Percentiles rank a stretch among this genome's conserved stretches.
These are phyloP conservation scores for Rhizopogon vulgaris DNA, from an alignment of 768 basidiomycete species.

Conservation along the genomic window DNA sequence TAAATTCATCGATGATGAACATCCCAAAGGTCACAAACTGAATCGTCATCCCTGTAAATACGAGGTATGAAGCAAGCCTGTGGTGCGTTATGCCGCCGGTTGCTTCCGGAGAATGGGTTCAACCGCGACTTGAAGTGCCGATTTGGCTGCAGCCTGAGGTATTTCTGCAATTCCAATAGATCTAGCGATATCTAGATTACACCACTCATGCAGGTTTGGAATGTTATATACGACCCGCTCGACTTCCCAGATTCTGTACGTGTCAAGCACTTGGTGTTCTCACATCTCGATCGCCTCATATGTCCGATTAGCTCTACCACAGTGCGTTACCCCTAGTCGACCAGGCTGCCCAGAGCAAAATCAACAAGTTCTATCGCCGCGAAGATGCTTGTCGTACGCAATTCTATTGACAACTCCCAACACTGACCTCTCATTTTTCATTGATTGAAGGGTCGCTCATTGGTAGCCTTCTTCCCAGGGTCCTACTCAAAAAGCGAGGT, in stretches of 20 bases:
- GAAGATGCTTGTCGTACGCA: conserved; percentile 71
- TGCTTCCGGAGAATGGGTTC: not conserved
- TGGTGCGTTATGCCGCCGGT: not conserved
- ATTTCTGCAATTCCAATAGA: not conserved
- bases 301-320: conserved; percentile 51
- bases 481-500: conserved; percentile 55
- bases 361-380: conserved; percentile 62
- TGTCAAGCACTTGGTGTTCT: conserved; percentile 1
- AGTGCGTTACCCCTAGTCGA: conserved; percentile 55
- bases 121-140: conserved; percentile 2
- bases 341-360: conserved; percentile 44
- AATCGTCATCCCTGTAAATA: not conserved
- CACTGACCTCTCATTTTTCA: not conserved
- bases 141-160: conserved; percentile 1
- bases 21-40: conserved; percentile 71
- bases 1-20: conserved; percentile 87
- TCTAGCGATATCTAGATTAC: conserved; percentile 9
- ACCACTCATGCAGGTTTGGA: conserved; percentile 36
- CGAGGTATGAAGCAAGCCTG: conserved; percentile 11
- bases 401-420: not conserved
- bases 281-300: conserved; percentile 5
- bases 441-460: conserved; percentile 58
- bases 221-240: conserved; percentile 29
- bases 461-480: conserved; percentile 68
- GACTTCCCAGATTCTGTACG: conserved; percentile 32